Evolutionary conservation across 2,329 filamentous ascomycete genomes (phyloP).

Genomic region (Trichoderma atrobrunneum): DNA sequence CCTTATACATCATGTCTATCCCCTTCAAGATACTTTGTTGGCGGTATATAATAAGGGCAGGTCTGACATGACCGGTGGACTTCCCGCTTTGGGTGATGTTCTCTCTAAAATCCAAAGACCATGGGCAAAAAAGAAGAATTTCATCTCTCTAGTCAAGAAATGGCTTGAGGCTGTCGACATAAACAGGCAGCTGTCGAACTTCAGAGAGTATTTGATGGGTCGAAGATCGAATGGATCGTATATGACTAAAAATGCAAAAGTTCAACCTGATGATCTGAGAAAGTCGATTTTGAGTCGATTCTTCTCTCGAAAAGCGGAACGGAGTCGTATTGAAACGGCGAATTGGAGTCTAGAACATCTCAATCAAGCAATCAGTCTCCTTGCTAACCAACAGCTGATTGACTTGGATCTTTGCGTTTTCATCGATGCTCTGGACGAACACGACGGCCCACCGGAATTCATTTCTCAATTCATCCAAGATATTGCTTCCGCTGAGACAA

Average conservation of each 20-base stretch:
- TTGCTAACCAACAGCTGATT: background rate
- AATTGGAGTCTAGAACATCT: background rate
- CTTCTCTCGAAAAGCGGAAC: background rate
- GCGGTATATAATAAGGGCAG: background rate
- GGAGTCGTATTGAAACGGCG: background rate
- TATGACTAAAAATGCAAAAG: background rate
- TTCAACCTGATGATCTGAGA: background rate
- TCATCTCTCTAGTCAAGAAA: background rate
- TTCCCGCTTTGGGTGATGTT: too few species aligned
- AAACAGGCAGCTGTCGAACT: background rate
- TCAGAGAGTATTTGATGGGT: background rate
- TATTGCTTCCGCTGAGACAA: rapidly evolving
- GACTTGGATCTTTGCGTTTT: conserved; percentile 5
- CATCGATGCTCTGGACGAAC: conserved; percentile 13
- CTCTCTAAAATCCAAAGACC: background rate
- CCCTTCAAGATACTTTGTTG: background rate
- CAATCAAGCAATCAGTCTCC: background rate
- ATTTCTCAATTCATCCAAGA: background rate
- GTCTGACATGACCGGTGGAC: background rate
- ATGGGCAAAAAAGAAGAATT: rapidly evolving
- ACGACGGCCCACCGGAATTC: conserved; percentile 1
- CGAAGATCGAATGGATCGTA: background rate
- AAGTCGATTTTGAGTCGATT: background rate
- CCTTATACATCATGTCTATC: background rate
- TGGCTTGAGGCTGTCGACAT: background rate